Evolutionary conservation across 2,329 filamentous ascomycete genomes (phyloP).

Genomic region (Epichloe sibirici): DNA sequence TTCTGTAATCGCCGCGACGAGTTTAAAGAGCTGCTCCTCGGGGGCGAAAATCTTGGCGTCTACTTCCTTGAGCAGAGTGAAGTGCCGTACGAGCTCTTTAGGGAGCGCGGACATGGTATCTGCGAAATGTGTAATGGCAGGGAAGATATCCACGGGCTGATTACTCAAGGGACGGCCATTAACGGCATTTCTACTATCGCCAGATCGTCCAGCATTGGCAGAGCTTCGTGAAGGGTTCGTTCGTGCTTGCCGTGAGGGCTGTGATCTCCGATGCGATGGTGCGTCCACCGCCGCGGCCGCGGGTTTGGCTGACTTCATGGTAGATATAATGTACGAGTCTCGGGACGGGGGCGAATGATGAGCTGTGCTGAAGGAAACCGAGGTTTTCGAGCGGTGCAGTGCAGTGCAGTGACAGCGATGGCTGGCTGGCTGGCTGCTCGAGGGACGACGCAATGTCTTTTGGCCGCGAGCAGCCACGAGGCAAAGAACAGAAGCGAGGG

Average conservation of each 20-base stretch:
- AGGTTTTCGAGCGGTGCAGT: background rate
- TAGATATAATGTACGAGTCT: slow-evolving; percentile 3
- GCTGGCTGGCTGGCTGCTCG: background rate
- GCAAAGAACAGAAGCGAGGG: background rate
- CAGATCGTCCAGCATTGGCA: slow-evolving; percentile 31
- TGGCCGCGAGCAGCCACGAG: background rate
- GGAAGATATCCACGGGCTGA: slow-evolving; percentile 54
- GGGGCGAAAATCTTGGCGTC: slow-evolving; percentile 91
- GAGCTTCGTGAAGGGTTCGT: slow-evolving; percentile 49
- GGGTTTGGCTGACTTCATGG: slow-evolving; percentile 47
- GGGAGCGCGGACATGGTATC: slow-evolving; percentile 87
- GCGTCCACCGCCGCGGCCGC: slow-evolving; percentile 27
- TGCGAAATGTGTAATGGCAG: slow-evolving; percentile 64
- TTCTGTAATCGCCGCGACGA: slow-evolving; percentile 54
- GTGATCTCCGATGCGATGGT: slow-evolving; percentile 44
- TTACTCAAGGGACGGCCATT: slow-evolving; percentile 32
- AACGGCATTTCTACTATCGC: slow-evolving; percentile 32
- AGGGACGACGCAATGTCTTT: background rate
- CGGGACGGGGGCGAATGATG: background rate
- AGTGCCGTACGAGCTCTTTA: slow-evolving; percentile 89
- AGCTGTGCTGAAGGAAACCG: background rate
- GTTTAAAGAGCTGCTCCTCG: slow-evolving; percentile 67
- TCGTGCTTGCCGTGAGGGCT: slow-evolving; percentile 53
- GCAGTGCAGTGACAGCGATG: background rate
- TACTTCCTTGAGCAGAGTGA: slow-evolving; percentile 91